Conservation (phyloP, 352 stramenopile species). For the Globisporangium lucens region DNA sequence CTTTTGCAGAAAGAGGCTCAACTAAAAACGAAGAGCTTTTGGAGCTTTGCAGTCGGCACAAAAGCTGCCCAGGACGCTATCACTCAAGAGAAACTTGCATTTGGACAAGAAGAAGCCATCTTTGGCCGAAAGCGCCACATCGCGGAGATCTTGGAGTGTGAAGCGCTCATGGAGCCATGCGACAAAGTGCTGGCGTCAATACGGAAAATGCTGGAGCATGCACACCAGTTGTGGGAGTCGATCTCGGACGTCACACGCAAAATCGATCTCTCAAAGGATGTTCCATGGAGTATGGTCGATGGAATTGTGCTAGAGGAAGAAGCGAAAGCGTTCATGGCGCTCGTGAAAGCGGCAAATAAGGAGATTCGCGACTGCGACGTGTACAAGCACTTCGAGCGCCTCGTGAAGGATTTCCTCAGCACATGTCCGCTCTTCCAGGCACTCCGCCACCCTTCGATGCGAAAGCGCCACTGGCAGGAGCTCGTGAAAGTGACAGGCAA, state of each 20-base stretch:
- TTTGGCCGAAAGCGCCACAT: constrained; percentile 82
- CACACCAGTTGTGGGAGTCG: constrained; percentile 84
- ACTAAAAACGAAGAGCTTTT: constrained; percentile 60
- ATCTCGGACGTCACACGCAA: constrained; percentile 86
- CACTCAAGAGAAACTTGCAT: constrained; percentile 28
- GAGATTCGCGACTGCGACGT: constrained; percentile 88
- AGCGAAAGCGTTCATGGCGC: constrained; percentile 79
- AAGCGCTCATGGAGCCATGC: constrained; percentile 84
- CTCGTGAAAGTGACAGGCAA: constrained; percentile 59
- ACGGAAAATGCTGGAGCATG: constrained; percentile 70
- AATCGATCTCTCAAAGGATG: constrained; percentile 82
- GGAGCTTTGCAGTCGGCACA: constrained; percentile 49
- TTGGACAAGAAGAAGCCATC: constrained; percentile 31
- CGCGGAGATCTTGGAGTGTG: constrained; percentile 92
- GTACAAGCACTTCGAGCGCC: constrained; percentile 85
- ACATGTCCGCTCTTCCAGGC: constrained; percentile 80
- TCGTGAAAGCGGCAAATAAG: constrained; percentile 90
- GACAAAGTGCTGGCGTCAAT: constrained; percentile 70
- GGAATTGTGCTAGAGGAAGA: constrained; percentile 92
- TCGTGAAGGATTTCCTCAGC: constrained; percentile 74
- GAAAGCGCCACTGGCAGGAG: constrained; percentile 69
- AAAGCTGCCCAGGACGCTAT: constrained; percentile 41
- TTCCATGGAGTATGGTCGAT: constrained; percentile 92
- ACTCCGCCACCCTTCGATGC: constrained; percentile 72
- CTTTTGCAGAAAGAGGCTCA: constrained; percentile 58